Conservation (phyloP, 306 rosid species). For the Macrotyloma uniflorum region DNA sequence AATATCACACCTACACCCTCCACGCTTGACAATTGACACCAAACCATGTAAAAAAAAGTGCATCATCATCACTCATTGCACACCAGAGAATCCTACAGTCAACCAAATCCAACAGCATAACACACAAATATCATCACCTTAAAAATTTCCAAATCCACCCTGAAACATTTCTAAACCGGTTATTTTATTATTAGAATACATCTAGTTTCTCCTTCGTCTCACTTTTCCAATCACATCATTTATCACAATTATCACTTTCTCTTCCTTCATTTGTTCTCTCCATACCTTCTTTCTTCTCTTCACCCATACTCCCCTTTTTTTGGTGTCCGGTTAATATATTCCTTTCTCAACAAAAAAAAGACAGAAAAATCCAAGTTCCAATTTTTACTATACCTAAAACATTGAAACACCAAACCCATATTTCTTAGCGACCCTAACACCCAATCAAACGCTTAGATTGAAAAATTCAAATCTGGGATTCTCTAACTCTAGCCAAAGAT, state of each 20-base stretch:
- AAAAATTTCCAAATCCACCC: not conserved
- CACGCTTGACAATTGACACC: not conserved
- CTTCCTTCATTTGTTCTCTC: not conserved
- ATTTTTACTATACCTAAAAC: not conserved
- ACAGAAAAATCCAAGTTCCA: conserved; percentile 20
- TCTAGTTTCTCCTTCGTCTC: not conserved
- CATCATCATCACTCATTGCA: conserved; percentile 7
- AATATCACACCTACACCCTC: not conserved
- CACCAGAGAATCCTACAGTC: not conserved
- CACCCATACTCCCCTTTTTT: not conserved
- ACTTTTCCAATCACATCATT: not conserved
- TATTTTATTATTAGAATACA: not conserved
- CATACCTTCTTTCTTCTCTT: no score
- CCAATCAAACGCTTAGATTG: not conserved
- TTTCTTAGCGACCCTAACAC: not conserved
- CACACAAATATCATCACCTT: not conserved
- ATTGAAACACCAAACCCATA: not conserved
- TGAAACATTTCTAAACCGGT: not conserved
- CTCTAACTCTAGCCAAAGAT: not conserved
- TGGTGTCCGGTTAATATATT: not conserved
- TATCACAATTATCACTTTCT: not conserved
- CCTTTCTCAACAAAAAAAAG: not conserved
- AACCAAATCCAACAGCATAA: conserved; percentile 8
- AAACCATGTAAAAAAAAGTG: not conserved
- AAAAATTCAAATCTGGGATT: conserved; percentile 2